phyloP scores from a whole-genome alignment of 2,329 filamentous ascomycete species.

The Tolypocladium tundrense region DNA sequence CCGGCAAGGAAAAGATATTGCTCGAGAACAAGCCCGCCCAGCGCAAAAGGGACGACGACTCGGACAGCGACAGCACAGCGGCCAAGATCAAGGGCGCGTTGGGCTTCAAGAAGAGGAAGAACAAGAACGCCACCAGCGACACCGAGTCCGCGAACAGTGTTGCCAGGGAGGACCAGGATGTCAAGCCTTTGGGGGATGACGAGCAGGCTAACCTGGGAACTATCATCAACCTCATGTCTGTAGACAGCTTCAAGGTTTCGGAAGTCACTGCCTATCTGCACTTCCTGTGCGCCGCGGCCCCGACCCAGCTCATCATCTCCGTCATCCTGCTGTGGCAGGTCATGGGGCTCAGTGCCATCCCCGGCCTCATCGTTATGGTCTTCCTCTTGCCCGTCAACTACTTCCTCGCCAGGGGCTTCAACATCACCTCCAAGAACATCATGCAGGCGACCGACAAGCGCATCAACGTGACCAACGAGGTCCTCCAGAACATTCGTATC shows the following conservation, averaged over 20 bases:
- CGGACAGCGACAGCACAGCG: constrained; percentile 27
- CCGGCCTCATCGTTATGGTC: constrained; percentile 83
- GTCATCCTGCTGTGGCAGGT: constrained; percentile 78
- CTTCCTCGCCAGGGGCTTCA: constrained; percentile 75
- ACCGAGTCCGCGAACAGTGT: constrained; percentile 22
- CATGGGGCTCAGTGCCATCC: constrained; percentile 86
- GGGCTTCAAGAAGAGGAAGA: constrained; percentile 50
- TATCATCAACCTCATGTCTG: constrained; percentile 99
- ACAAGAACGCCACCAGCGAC: constrained; percentile 27
- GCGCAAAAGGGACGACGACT: constrained; percentile 23
- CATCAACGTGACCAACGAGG: constrained; percentile 93
- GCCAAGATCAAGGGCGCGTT: constrained; percentile 45
- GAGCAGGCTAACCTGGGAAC: constrained; percentile 86
- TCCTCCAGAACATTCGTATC: constrained; percentile 93
- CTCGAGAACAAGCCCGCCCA: constrained; percentile 39
- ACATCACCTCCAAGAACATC: constrained; percentile 78
- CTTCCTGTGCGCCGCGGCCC: constrained; percentile 86
- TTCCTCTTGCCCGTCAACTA: constrained; percentile 86
- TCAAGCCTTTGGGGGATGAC: constrained; percentile 33
- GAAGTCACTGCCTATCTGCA: constrained; percentile 93
- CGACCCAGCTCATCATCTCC: constrained; percentile 76
- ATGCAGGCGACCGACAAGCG: constrained; percentile 89
- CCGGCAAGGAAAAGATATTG: constrained; percentile 63
- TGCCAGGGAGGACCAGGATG: constrained; percentile 25
- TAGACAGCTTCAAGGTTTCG: constrained; percentile 97